These are phyloP conservation scores for Yarrowia hollandica DNA, from an alignment of 805 yeast genomes.

Conservation along the genomic window DNA sequence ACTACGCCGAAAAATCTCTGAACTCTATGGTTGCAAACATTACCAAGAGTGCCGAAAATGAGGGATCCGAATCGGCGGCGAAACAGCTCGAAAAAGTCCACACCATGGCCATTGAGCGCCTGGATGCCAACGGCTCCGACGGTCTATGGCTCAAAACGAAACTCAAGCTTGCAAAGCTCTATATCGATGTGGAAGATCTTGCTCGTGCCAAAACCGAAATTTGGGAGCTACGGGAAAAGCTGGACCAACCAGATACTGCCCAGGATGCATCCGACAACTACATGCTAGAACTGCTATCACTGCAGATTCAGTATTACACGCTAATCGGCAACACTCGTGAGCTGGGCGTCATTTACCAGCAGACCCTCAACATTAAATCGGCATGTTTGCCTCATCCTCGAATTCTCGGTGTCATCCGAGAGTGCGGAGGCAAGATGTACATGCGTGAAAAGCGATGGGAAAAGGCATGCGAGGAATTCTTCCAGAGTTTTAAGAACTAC, in stretches of 20 bases:
- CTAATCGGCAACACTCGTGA: conserved; percentile 44
- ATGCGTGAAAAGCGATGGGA: conserved; percentile 60
- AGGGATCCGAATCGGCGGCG: background rate
- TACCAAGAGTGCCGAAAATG: conserved; percentile 33
- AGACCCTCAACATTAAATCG: conserved; percentile 51
- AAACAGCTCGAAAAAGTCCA: conserved; percentile 37
- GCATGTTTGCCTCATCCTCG: conserved; percentile 66
- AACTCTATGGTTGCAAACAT: conserved; percentile 40
- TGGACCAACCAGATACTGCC: conserved; percentile 27
- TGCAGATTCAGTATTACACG: conserved; percentile 58
- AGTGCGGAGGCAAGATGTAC: conserved; percentile 70
- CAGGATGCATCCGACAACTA: conserved; percentile 35
- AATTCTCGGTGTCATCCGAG: conserved; percentile 70
- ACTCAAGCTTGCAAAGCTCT: conserved; percentile 40
- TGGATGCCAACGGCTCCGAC: conserved; percentile 37
- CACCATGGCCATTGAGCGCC: conserved; percentile 35
- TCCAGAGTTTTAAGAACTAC: conserved; percentile 58
- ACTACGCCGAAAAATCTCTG: conserved; percentile 43
- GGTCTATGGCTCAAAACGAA: conserved; percentile 40
- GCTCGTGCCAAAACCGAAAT: conserved; percentile 32
- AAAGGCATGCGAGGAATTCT: conserved; percentile 55
- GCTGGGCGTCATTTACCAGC: conserved; percentile 52
- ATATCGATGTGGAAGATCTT: conserved; percentile 37
- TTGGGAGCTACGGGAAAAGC: conserved; percentile 2
- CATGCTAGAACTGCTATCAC: conserved; percentile 63